phyloP scores from a whole-genome alignment of 345 rosid species.

The Rhodamnia rubescens region DNA sequence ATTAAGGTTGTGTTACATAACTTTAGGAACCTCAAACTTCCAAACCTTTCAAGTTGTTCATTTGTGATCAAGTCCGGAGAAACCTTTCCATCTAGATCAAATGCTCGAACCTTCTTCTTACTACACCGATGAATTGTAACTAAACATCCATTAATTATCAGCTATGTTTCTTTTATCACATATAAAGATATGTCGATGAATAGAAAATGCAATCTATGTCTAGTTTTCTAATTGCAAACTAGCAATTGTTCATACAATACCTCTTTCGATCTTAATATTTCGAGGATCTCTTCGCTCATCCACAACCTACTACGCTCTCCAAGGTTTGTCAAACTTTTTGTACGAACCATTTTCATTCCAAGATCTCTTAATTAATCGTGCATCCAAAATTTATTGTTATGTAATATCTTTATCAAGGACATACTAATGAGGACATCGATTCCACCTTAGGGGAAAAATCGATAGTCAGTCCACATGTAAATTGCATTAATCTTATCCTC shows the following conservation, averaged over 20 bases:
- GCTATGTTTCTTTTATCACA: background rate
- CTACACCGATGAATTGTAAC: background rate
- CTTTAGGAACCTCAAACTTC: too few species aligned
- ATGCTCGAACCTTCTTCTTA: background rate
- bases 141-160: background rate
- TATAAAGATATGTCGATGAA: background rate
- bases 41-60: background rate
- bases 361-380: too few species aligned
- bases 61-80: background rate
- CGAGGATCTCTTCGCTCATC: background rate
- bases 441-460: background rate
- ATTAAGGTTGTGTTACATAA: too few species aligned
- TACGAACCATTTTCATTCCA: too few species aligned
- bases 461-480: background rate
- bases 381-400: too few species aligned
- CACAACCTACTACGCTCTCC: background rate
- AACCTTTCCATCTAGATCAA: background rate
- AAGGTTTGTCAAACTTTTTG: background rate
- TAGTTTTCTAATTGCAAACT: background rate
- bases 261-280: background rate
- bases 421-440: background rate
- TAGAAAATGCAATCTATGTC: background rate
- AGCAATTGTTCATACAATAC: background rate
- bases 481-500: background rate
- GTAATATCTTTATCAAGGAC: too few species aligned